A percentile compares a stretch with the other conserved stretches of the same genome.
These are phyloP conservation scores for Yamadazyma triangularis DNA, from an alignment of 1,139 yeast genomes.

Conservation along the genomic window DNA sequence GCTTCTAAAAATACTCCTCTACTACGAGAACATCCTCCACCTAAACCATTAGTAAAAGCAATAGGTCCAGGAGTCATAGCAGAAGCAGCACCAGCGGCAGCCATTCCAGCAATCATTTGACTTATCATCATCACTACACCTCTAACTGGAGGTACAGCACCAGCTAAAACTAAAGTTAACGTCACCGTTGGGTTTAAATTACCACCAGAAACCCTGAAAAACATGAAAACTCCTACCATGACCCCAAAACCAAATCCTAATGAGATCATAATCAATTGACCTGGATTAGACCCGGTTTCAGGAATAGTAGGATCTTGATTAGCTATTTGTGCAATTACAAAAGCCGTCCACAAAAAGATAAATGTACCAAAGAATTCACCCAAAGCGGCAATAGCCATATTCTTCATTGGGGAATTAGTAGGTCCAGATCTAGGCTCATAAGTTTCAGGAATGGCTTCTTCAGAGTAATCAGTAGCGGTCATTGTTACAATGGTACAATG, in stretches of 20 bases:
- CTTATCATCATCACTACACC: constrained; percentile 61
- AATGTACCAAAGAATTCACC: constrained; percentile 84
- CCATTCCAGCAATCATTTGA: constrained; percentile 83
- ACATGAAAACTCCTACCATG: constrained; percentile 68
- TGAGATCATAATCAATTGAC: constrained; percentile 69
- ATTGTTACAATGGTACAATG: too few relatives aligned
- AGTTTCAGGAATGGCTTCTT: too few relatives aligned
- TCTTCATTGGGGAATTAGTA: constrained; percentile 22
- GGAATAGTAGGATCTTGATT: constrained; percentile 56
- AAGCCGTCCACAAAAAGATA: constrained; percentile 78
- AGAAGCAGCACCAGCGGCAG: constrained; percentile 86
- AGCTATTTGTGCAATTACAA: constrained; percentile 80
- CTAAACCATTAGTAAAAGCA: constrained; percentile 66
- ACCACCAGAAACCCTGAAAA: constrained; percentile 84
- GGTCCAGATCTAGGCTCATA: constrained; percentile 23
- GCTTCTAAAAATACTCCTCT: constrained; percentile 83
- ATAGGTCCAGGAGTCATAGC: constrained; percentile 85
- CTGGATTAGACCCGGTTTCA: constrained; percentile 53
- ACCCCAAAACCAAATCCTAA: constrained; percentile 88
- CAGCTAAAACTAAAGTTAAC: constrained; percentile 60
- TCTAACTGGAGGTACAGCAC: constrained; percentile 71
- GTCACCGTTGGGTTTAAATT: constrained; percentile 90
- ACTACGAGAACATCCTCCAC: constrained; percentile 66
- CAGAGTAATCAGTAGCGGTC: too few relatives aligned
- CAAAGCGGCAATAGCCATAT: constrained; percentile 31